Base-by-base conservation (phyloP, 1,284 basidiomycete genomes). In the Blastosporella zonata region DNA sequence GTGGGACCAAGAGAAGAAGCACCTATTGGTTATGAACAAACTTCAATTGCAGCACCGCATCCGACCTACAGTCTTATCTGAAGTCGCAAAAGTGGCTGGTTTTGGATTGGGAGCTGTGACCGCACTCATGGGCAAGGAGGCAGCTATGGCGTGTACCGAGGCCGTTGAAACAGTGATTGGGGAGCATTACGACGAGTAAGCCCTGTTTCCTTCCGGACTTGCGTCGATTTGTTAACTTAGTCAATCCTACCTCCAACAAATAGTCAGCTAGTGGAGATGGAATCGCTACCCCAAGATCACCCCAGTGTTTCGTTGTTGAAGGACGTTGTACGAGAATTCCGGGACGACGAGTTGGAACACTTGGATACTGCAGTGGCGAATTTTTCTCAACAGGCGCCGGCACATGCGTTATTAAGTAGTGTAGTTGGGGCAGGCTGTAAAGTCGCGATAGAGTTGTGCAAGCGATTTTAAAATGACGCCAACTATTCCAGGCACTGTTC, bases 131-230 rank as follows among this genome's bases (percentile, higher is more conserved):
- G 90, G 95, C 13, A 89, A 85, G 60, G 86, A 97, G 57, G 93
- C 93, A 6, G 94, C 95, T 1, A 98, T 98, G 95, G 95, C 95
- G 2, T 97, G 94, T 60, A 98, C 95, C 0, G 95, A 98, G 67
- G 95, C 95, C 0, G 94, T 98, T 3, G 95, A 98, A 68, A 97
- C 93, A 0, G 93, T 94, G 42, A 98, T 98, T 48, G 95, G 95
- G 22, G 95, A 98, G 67, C 95, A 98, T 65, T 98, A 98, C 61
- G 93, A 97, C 66, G 93, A 97, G 94, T 96, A 65, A 66, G 91
- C 78, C 8, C 9, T 20, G 41, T 31, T 35, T 34, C 25, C 8
- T 13, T 15, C n/a, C 13, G 5, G 20, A 3, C 1, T 15, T 23
- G 21, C n/a, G 5, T 35, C 4, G 10, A 18, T 5, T 35, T 7